Percentiles rank a stretch among this genome's conserved stretches.
These are phyloP conservation scores for Conticribra weissflogii DNA, from an alignment of 108 stramenopile genomes.

Conservation along the genomic window DNA sequence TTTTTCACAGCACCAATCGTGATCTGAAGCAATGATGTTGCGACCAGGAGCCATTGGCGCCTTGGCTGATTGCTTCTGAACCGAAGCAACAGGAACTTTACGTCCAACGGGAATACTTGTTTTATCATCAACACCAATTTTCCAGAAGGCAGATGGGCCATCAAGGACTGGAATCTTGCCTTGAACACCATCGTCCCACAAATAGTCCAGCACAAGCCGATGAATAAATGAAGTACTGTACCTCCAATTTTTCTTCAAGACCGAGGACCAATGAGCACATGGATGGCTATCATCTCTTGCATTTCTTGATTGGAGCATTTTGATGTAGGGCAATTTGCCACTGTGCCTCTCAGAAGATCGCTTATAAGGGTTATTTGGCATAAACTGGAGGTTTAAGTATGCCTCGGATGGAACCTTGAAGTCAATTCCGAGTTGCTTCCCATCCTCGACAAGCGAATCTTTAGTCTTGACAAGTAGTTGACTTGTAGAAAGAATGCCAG, in stretches of 20 bases:
- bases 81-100: not conserved
- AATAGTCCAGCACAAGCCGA: not conserved
- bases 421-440: not conserved
- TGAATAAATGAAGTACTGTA: not conserved
- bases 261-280: slow-evolving; percentile 1
- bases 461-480: slow-evolving; percentile 1
- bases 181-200: not conserved
- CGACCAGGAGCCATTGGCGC: not conserved
- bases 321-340: not conserved
- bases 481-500: not conserved
- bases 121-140: slow-evolving; percentile 8
- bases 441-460: not conserved
- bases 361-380: not conserved
- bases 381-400: not conserved
- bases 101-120: slow-evolving; percentile 3
- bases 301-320: slow-evolving; percentile 1
- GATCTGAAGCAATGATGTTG: not conserved
- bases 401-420: not conserved
- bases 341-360: not conserved
- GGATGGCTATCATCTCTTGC: not conserved
- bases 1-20: not conserved
- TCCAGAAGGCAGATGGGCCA: not conserved
- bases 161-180: not conserved
- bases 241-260: slow-evolving; percentile 1
- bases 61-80: not conserved